Base-by-base conservation (phyloP, 257 asterid genomes). In the Anisodus tanguticus region DNA sequence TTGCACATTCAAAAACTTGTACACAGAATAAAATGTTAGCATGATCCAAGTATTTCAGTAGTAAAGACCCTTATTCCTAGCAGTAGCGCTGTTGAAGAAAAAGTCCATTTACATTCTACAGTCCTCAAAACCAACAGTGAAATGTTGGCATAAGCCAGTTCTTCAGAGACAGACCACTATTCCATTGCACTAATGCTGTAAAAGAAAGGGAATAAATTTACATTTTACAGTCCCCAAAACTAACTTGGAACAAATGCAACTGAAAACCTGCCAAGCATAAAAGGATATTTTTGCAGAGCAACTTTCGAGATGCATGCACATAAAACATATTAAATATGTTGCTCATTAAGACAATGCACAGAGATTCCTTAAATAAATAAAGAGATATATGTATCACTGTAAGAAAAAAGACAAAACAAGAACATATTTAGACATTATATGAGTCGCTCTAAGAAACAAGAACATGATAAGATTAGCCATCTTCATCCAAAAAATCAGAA, bases 401-500 rank as follows among this genome's bases (percentile, higher is more conserved):
- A 35, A 31, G 49, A 31, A 77, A 22, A 53, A 53, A 15, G 10
- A 53, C 82, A 31, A 4, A 49, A 51, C 59, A 47, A 47, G 60
- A 22, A 72, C 80, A 72, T 47, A 13, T 22, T 7, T 19, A 47
- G 11, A 47, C 19, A 26, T 31, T 26, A 53, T 51, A 78, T 39
- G 83, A 58, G 51, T 79, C 17, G 49, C 69, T 77, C 22, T 0
- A 66, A 63, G 72, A 41, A 72, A 82, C 13, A 83, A 74, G 35
- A 77, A 67, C 80, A 83, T 67, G 39, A 9, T 53, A 53, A 77
- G 82, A 71, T 45, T n/a, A 71, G 12, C 17, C 79, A 71, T 53
- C 63, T 54, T 77, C 82, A 77, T 53, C 64, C 15, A 77, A 86
- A 63, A 53, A 66, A 82, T 55, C 57, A 51, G 55, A 69, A 81